Evolutionary conservation across 2,329 filamentous ascomycete genomes (phyloP).

Genomic region (Aureobasidium sp.): DNA sequence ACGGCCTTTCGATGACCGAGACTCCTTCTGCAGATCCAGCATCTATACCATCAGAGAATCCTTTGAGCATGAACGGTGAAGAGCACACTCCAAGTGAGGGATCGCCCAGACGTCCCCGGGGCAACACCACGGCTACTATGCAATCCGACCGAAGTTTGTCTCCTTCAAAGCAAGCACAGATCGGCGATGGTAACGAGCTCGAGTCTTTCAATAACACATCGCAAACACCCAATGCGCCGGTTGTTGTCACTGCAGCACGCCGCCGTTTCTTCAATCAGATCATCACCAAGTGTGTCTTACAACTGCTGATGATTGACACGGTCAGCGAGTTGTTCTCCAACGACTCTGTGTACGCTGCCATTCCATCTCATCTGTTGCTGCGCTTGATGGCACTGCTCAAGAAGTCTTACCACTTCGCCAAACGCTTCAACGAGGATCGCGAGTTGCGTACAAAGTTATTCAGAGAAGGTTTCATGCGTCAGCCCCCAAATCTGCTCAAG

Average conservation of each 20-base stretch:
- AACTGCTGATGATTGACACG: conserved; percentile 98
- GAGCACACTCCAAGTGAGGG: neutral
- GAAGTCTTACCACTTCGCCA: conserved; percentile 92
- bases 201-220: conserved; percentile 83
- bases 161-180: conserved; percentile 3
- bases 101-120: conserved; percentile 1
- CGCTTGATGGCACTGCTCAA: conserved; percentile 91
- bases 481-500: conserved; percentile 93
- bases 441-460: conserved; percentile 89
- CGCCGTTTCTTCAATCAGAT: conserved; percentile 98
- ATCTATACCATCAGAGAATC: conserved; percentile 30
- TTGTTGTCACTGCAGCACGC: conserved; percentile 86
- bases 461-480: conserved; percentile 99
- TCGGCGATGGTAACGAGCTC: conserved; percentile 38
- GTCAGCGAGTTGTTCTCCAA: conserved; percentile 98
- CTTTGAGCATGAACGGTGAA: conserved; percentile 34
- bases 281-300: conserved; percentile 95
- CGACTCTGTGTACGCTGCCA: conserved; percentile 86
- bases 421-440: conserved; percentile 96
- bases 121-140: conserved; percentile 2
- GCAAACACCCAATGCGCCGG: conserved; percentile 82
- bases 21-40: conserved; percentile 26
- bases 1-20: conserved; percentile 27
- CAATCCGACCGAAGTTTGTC: conserved; percentile 4
- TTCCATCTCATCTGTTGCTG: conserved; percentile 81